phyloP scores from a whole-genome alignment of 2,329 filamentous ascomycete genomes.

The Piedraia hortae region DNA sequence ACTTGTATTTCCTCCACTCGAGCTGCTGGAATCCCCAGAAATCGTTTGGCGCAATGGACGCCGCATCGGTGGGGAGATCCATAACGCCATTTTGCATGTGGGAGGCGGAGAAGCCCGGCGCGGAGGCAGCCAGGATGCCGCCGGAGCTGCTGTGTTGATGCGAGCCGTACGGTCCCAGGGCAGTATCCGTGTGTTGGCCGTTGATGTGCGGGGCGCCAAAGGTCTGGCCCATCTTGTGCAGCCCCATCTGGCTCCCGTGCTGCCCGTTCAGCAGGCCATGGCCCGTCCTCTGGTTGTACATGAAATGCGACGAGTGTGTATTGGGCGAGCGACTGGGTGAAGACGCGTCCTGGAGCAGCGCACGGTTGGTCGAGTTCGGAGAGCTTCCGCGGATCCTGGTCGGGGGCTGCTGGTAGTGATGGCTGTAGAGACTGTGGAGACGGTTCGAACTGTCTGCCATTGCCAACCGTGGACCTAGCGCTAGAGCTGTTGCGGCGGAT shows the following conservation, averaged over 20 bases:
- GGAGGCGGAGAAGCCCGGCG: slow-evolving; percentile 30
- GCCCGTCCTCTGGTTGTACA: slow-evolving; percentile 53
- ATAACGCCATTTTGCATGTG: slow-evolving; percentile 33
- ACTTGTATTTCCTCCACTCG: slow-evolving; percentile 9
- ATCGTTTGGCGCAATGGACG: slow-evolving; percentile 27
- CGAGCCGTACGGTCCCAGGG: slow-evolving; percentile 28
- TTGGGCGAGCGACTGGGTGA: slow-evolving; percentile 31
- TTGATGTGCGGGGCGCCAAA: slow-evolving; percentile 19
- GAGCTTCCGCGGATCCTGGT: slow-evolving; percentile 20
- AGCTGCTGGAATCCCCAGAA: slow-evolving; percentile 79
- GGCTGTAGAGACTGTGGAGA: slow-evolving; percentile 31
- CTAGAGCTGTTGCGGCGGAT: slow-evolving; percentile 4
- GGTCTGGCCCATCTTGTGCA: slow-evolving; percentile 44
- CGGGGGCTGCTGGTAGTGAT: slow-evolving; percentile 22
- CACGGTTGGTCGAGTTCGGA: slow-evolving; percentile 15
- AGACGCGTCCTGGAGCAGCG: slow-evolving; percentile 24
- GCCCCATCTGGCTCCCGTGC: slow-evolving; percentile 27
- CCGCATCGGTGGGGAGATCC: slow-evolving; percentile 23
- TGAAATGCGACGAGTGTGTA: slow-evolving; percentile 39
- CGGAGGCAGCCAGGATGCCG: slow-evolving; percentile 35
- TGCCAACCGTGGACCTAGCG: slow-evolving; percentile 19
- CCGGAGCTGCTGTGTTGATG: slow-evolving; percentile 34
- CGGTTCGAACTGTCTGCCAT: slow-evolving; percentile 41
- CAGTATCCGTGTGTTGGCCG: slow-evolving; percentile 20
- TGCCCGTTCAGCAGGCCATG: slow-evolving; percentile 51